phyloP scores from a whole-genome alignment of 371 early-diverging fungal genomes.

The Apophysomyces variabilis region DNA sequence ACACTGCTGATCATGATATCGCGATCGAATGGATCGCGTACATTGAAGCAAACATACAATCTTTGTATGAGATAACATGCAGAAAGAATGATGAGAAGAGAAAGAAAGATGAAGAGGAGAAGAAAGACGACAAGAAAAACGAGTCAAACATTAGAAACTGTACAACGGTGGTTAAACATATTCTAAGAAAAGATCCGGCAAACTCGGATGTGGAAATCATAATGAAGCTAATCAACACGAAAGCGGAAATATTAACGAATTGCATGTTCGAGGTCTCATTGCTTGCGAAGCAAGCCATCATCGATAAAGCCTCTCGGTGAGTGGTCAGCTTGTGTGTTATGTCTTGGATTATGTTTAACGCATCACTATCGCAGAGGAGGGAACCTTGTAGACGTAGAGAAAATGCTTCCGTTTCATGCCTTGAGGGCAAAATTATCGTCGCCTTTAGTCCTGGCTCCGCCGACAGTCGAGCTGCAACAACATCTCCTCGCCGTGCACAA shows the following conservation, averaged over 20 bases:
- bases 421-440: not conserved
- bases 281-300: not conserved
- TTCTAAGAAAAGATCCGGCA: not conserved
- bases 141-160: constrained; percentile 7
- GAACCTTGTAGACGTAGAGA: not conserved
- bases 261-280: not conserved
- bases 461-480: not conserved
- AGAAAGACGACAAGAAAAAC: constrained; percentile 7
- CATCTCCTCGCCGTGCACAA: not conserved
- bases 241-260: not conserved
- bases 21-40: not conserved
- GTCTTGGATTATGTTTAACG: not conserved
- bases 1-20: not conserved
- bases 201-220: not conserved
- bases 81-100: not conserved
- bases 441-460: not conserved
- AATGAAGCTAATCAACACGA: not conserved
- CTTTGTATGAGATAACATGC: not conserved
- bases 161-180: constrained; percentile 4
- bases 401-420: not conserved
- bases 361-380: not conserved
- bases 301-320: not conserved
- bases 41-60: not conserved
- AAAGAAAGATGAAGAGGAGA: constrained; percentile 3
- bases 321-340: not conserved